These are phyloP conservation scores for Bretziella fagacearum DNA, from an alignment of 2,329 filamentous ascomycete genomes.

Conservation along the genomic window DNA sequence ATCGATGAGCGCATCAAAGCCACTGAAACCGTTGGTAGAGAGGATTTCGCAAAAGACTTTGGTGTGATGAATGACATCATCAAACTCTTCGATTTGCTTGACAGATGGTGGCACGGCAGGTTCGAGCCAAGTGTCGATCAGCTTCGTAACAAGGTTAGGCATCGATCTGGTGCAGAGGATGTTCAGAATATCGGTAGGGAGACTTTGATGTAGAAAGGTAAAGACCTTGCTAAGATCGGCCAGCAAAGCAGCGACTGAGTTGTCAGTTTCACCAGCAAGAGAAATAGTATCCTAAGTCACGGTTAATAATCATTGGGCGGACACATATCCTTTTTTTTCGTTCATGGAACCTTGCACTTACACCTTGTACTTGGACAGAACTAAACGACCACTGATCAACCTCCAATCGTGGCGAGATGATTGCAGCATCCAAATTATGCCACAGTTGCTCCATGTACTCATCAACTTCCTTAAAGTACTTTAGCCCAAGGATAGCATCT, in stretches of 20 bases:
- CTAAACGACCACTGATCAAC: slow-evolving; percentile 22
- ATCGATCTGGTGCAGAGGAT: slow-evolving; percentile 55
- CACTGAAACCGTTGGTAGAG: slow-evolving; percentile 43
- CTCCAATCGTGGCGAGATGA: slow-evolving; percentile 44
- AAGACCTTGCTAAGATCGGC: slow-evolving; percentile 36
- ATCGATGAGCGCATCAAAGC: slow-evolving; percentile 45
- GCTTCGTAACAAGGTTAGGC: slow-evolving; percentile 45
- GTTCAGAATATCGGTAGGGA: slow-evolving; percentile 38
- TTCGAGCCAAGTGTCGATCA: slow-evolving; percentile 61
- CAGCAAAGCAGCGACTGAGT: slow-evolving; percentile 34
- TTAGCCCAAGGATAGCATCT: slow-evolving; percentile 38
- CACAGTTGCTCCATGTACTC: slow-evolving; percentile 43
- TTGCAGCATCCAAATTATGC: slow-evolving; percentile 42
- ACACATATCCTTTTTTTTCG: too few species aligned
- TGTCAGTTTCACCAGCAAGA: slow-evolving; percentile 27
- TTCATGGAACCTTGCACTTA: slow-evolving; percentile 19
- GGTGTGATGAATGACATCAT: slow-evolving; percentile 49
- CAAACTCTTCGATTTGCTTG: slow-evolving; percentile 52
- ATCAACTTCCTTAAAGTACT: slow-evolving; percentile 44
- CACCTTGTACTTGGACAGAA: slow-evolving; percentile 27
- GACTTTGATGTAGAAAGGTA: slow-evolving; percentile 31
- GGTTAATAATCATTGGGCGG: neutral
- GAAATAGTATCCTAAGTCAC: slow-evolving; percentile 26
- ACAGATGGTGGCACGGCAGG: slow-evolving; percentile 60
- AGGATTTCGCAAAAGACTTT: slow-evolving; percentile 47